Conservation (phyloP, 2,329 filamentous ascomycete species). For the Ophiostoma ips region DNA sequence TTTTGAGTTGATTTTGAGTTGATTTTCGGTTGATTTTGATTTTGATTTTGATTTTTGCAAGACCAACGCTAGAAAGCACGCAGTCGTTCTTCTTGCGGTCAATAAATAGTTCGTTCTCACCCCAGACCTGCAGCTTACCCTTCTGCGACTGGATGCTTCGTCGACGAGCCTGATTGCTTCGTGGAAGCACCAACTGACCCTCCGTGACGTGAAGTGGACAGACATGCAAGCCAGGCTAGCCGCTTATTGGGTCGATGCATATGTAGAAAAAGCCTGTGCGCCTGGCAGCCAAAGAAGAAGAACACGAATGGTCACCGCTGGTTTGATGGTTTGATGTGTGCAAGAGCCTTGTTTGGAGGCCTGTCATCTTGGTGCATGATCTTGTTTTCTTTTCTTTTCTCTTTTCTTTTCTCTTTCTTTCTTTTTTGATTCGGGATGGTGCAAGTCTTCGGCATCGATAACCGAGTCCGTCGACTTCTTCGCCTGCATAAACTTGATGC, state of each 20-base stretch:
- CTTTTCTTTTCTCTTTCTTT: not conserved
- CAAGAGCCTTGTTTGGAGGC: not conserved
- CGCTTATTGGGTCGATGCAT: slow-evolving; percentile 12
- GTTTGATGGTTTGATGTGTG: slow-evolving; percentile 2
- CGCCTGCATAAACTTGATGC: not conserved
- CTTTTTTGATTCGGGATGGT: no score
- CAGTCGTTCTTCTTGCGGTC: no score
- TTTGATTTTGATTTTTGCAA: not conserved
- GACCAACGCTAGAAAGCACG: no score
- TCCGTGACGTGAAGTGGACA: slow-evolving; percentile 2
- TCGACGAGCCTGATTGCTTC: not conserved
- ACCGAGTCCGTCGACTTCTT: not conserved
- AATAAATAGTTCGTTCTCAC: no score
- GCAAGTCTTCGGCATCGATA: not conserved
- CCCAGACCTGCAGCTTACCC: no score
- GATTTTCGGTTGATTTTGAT: no score
- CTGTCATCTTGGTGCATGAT: not conserved
- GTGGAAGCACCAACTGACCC: no score
- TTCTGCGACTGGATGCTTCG: no score
- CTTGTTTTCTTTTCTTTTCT: not conserved
- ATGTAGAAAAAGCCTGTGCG: slow-evolving; percentile 1
- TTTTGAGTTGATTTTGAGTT: not conserved
- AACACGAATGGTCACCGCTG: not conserved
- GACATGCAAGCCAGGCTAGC: slow-evolving; percentile 7
- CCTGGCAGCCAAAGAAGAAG: no score